phyloP scores from a whole-genome alignment of 768 basidiomycete genomes.

The Trametes coccinea region DNA sequence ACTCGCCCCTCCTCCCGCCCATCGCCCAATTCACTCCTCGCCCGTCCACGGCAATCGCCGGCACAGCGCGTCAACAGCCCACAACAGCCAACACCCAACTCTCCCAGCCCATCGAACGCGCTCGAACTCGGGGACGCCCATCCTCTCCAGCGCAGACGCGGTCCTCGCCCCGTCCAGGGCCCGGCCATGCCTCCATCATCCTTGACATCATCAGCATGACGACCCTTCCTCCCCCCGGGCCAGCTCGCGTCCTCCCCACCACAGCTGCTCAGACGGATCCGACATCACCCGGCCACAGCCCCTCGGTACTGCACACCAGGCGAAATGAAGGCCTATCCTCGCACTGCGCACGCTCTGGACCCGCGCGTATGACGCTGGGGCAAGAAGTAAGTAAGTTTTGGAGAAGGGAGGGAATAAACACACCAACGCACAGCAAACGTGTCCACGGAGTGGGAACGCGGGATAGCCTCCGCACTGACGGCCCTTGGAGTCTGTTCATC shows the following conservation, averaged over 20 bases:
- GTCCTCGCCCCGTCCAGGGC: constrained; percentile 1
- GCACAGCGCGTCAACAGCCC: constrained; percentile 3
- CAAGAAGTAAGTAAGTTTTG: background rate
- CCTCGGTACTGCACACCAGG: background rate
- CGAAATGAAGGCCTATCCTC: background rate
- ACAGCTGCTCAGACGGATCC: background rate
- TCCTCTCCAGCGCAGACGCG: background rate
- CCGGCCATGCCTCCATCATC: too few relatives aligned
- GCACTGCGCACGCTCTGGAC: constrained; percentile 10
- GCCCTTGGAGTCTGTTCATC: background rate
- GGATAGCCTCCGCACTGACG: constrained; percentile 4
- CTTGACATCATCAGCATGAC: background rate
- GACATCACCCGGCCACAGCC: constrained; percentile 8
- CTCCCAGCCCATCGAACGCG: constrained; percentile 6
- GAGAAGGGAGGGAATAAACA: background rate
- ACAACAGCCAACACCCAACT: background rate
- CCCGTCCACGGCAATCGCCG: constrained; percentile 21
- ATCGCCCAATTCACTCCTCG: background rate
- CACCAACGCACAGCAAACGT: constrained; percentile 8
- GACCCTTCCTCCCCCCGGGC: background rate
- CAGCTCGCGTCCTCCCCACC: background rate
- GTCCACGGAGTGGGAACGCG: constrained; percentile 13
- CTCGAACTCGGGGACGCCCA: constrained; percentile 4
- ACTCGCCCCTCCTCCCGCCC: constrained; percentile 9
- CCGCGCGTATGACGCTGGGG: background rate